These are phyloP conservation scores for Ashbya aceris DNA, from an alignment of 1,139 yeast genomes.

Conservation along the genomic window DNA sequence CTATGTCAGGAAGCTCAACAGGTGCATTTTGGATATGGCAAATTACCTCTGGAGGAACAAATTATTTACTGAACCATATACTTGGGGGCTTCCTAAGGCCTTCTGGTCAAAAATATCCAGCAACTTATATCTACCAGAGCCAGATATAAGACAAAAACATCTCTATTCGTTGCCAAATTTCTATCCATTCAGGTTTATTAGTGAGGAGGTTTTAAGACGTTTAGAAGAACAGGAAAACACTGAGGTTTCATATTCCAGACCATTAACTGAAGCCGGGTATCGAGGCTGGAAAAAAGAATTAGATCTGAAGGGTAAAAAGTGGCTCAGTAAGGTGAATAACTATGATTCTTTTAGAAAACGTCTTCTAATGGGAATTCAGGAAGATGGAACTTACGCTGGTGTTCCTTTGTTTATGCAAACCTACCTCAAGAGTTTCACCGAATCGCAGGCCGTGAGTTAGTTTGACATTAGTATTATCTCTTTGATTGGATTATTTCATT, in stretches of 20 bases:
- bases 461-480: neutral
- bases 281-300: conserved; percentile 11
- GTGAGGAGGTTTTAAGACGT: conserved; percentile 38
- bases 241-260: conserved; percentile 38
- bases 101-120: conserved; percentile 4
- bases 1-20: conserved; percentile 2
- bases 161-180: conserved; percentile 46
- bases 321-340: conserved; percentile 18
- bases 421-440: conserved; percentile 37
- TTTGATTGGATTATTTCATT: neutral
- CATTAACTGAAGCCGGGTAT: conserved; percentile 27
- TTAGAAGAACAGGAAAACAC: conserved; percentile 38
- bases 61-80: conserved; percentile 26
- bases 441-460: conserved; percentile 6
- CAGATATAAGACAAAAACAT: conserved; percentile 26
- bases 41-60: conserved; percentile 58
- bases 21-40: conserved; percentile 45
- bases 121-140: conserved; percentile 33
- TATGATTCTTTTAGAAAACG: conserved; percentile 36
- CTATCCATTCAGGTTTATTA: conserved; percentile 44
- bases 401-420: conserved; percentile 38
- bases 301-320: conserved; percentile 28
- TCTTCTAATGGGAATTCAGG: conserved; percentile 32
- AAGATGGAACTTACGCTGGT: conserved; percentile 34
- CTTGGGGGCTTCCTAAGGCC: conserved; percentile 1